These are phyloP conservation scores for Sarcocystis neurona DNA, from an alignment of 169 alveolate species.

Conservation along the genomic window DNA sequence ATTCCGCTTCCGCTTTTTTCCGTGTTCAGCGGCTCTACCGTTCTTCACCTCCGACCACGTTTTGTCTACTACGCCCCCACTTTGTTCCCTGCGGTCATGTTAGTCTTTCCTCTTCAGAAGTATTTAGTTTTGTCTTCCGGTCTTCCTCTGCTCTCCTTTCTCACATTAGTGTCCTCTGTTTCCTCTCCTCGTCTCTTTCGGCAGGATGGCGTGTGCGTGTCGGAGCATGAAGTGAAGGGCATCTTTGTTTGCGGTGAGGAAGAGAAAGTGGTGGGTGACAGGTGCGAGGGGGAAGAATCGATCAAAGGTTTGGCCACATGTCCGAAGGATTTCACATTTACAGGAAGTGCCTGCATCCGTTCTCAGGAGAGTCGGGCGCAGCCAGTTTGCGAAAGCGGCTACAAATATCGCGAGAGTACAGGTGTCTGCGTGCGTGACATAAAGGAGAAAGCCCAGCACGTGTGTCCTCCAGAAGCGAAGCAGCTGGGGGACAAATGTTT, in stretches of 20 bases:
- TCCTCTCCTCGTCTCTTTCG: not conserved
- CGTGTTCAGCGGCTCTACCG: too few species aligned
- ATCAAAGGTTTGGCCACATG: constrained; percentile 34
- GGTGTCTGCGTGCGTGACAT: constrained; percentile 34
- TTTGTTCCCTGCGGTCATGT: too few species aligned
- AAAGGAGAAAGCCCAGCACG: constrained; percentile 18
- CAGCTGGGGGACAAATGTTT: constrained; percentile 37
- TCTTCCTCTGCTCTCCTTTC: not conserved
- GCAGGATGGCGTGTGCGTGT: constrained; percentile 54
- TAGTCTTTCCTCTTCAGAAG: too few species aligned
- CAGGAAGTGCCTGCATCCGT: constrained; percentile 40
- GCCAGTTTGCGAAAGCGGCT: constrained; percentile 16
- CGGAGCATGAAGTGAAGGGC: constrained; percentile 43
- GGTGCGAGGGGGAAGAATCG: constrained; percentile 44
- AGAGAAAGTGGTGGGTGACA: constrained; percentile 42
- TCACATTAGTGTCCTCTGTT: not conserved
- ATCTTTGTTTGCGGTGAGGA: constrained; percentile 6
- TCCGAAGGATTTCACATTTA: constrained; percentile 40
- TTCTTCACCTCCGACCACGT: too few species aligned
- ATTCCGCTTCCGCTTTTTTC: too few species aligned
- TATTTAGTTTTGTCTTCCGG: not conserved
- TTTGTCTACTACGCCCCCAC: too few species aligned
- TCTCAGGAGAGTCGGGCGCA: constrained; percentile 22
- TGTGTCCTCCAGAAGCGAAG: constrained; percentile 42
- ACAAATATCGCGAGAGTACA: not conserved